Evolutionary conservation across 192 early-diverging fungal species (phyloP).

Genomic region (Coemansia erecta): DNA sequence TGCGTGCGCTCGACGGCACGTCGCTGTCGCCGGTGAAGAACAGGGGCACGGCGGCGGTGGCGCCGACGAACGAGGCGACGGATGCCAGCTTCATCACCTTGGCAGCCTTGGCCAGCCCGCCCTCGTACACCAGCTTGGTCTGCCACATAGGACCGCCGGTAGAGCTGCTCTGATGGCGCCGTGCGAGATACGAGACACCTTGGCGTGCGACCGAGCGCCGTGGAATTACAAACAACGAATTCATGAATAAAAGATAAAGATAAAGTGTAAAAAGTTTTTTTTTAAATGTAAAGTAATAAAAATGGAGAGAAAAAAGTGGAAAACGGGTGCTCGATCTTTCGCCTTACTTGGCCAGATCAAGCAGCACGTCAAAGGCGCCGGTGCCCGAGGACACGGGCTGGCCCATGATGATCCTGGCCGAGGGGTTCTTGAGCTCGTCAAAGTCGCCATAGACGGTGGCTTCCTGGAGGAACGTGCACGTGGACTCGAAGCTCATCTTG

Average conservation of each 20-base stretch:
- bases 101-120: conserved; percentile 36
- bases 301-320: neutral
- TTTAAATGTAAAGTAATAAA: neutral
- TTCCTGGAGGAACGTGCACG: conserved; percentile 90
- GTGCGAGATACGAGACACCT: neutral
- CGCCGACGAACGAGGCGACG: conserved; percentile 39
- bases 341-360: conserved; percentile 28
- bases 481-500: conserved; percentile 98
- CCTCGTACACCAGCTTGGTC: conserved; percentile 27
- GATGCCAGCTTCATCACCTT: conserved; percentile 50
- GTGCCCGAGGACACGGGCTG: conserved; percentile 91
- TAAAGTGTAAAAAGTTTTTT: neutral
- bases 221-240: neutral
- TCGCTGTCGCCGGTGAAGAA: conserved; percentile 46
- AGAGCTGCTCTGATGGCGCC: neutral
- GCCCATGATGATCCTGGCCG: conserved; percentile 91
- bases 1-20: conserved; percentile 35
- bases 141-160: neutral
- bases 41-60: conserved; percentile 38
- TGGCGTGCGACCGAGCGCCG: neutral
- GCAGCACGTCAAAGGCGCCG: conserved; percentile 86
- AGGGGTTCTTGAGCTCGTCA: conserved; percentile 86
- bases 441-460: conserved; percentile 87
- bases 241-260: neutral
- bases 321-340: neutral